These are phyloP conservation scores for Clavispora carvajalis DNA, from an alignment of 805 yeast genomes.

Conservation along the genomic window DNA sequence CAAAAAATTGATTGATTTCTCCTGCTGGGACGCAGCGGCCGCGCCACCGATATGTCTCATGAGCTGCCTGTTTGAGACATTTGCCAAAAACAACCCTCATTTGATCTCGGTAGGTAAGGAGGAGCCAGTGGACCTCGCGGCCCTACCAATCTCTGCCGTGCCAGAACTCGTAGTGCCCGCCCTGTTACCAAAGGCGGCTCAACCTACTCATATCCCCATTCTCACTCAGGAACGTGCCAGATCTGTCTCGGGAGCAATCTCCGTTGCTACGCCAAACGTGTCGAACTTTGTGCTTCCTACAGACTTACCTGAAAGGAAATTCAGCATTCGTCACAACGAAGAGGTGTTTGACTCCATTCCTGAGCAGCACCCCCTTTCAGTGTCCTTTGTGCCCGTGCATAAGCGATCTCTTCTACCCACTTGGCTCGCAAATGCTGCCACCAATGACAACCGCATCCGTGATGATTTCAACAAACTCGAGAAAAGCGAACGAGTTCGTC, in stretches of 20 bases:
- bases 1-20: slow-evolving; percentile 40
- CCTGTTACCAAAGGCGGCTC: not conserved
- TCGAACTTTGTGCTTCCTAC: slow-evolving; percentile 54
- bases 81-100: slow-evolving; percentile 19
- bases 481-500: slow-evolving; percentile 59
- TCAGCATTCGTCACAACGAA: slow-evolving; percentile 50
- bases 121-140: slow-evolving; percentile 8
- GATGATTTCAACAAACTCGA: slow-evolving; percentile 60
- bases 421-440: slow-evolving; percentile 11
- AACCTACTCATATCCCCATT: not conserved
- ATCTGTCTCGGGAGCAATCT: slow-evolving; percentile 1
- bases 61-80: slow-evolving; percentile 36
- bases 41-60: slow-evolving; percentile 38
- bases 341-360: slow-evolving; percentile 29
- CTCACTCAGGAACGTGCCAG: not conserved
- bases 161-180: not conserved
- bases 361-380: slow-evolving; percentile 1
- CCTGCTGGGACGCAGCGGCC: slow-evolving; percentile 15
- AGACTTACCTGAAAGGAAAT: slow-evolving; percentile 20
- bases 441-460: slow-evolving; percentile 12
- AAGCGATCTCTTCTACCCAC: slow-evolving; percentile 9
- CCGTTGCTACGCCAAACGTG: slow-evolving; percentile 31
- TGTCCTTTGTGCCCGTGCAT: not conserved
- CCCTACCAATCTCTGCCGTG: not conserved
- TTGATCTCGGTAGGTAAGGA: slow-evolving; percentile 16